A percentile compares a stretch with the other conserved stretches of the same genome.
phyloP scores from a whole-genome alignment of 768 basidiomycete genomes.

The Collybia nuda region DNA sequence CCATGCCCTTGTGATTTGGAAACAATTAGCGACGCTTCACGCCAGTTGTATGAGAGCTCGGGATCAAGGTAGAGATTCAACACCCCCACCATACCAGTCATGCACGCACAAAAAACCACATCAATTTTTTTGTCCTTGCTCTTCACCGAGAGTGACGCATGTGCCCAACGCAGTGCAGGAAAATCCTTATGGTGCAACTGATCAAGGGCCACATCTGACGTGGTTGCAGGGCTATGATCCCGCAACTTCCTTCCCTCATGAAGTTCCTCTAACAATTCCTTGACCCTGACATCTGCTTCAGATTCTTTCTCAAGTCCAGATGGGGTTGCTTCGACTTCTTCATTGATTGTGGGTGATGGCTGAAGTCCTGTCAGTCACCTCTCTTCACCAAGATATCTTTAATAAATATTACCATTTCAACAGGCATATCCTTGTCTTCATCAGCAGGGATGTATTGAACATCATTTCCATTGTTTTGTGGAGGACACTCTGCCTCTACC shows the following conservation, averaged over 20 bases:
- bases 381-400: no score
- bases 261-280: slow-evolving; percentile 2
- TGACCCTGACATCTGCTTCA: not conserved
- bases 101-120: slow-evolving; percentile 24
- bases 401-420: no score
- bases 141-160: slow-evolving; percentile 16
- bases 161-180: slow-evolving; percentile 11
- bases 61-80: slow-evolving; percentile 33
- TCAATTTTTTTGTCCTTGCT: slow-evolving; percentile 27
- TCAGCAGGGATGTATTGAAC: not conserved
- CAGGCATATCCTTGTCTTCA: not conserved
- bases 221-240: slow-evolving; percentile 4
- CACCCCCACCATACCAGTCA: slow-evolving; percentile 29
- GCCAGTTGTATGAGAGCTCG: slow-evolving; percentile 28
- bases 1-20: slow-evolving; percentile 26
- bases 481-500: not conserved
- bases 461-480: not conserved
- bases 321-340: no score
- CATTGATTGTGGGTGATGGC: no score
- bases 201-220: slow-evolving; percentile 4
- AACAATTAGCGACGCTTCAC: slow-evolving; percentile 27
- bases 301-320: no score
- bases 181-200: slow-evolving; percentile 9
- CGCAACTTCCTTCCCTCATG: not conserved
- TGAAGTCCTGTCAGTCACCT: no score